These are phyloP conservation scores for Xylariaceae sp. DNA, from an alignment of 2,329 filamentous ascomycete species.

Conservation along the genomic window DNA sequence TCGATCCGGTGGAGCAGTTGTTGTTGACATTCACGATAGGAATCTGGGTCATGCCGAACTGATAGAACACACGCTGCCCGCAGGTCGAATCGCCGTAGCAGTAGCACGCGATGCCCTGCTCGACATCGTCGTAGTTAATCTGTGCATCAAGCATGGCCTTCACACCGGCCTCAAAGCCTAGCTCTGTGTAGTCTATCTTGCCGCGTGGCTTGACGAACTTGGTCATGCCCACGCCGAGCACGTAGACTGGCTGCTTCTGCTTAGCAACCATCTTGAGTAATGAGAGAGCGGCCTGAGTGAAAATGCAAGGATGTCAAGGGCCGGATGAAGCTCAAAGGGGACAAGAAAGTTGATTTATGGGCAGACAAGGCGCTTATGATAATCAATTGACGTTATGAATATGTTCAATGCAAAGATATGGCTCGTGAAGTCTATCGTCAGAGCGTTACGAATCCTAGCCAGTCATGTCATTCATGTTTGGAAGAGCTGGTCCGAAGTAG, in stretches of 20 bases:
- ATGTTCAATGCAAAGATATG: too few species aligned
- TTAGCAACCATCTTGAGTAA: slow-evolving; percentile 43
- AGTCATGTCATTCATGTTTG: too few species aligned
- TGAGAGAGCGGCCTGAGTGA: neutral
- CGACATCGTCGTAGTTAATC: slow-evolving; percentile 94
- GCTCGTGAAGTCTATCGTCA: too few species aligned
- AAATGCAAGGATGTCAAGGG: neutral
- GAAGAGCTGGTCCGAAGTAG: too few species aligned
- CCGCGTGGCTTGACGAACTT: slow-evolving; percentile 97
- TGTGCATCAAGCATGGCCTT: slow-evolving; percentile 82
- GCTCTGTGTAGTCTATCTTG: slow-evolving; percentile 90
- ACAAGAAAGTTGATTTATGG: neutral
- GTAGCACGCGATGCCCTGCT: slow-evolving; percentile 94
- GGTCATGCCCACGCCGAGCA: slow-evolving; percentile 97
- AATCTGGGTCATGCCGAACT: slow-evolving; percentile 95
- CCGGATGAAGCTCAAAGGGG: neutral
- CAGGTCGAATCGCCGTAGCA: slow-evolving; percentile 95
- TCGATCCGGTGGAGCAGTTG: slow-evolving; percentile 95
- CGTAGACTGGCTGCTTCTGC: slow-evolving; percentile 61
- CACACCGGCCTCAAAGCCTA: slow-evolving; percentile 86
- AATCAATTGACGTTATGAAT: too few species aligned
- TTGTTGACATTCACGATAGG: slow-evolving; percentile 99
- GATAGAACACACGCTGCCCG: slow-evolving; percentile 95
- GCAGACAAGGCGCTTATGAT: neutral
- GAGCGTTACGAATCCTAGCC: too few species aligned